Evolutionary conservation across 2,329 filamentous ascomycete genomes (phyloP).

Genomic region (Penicillium sp.): DNA sequence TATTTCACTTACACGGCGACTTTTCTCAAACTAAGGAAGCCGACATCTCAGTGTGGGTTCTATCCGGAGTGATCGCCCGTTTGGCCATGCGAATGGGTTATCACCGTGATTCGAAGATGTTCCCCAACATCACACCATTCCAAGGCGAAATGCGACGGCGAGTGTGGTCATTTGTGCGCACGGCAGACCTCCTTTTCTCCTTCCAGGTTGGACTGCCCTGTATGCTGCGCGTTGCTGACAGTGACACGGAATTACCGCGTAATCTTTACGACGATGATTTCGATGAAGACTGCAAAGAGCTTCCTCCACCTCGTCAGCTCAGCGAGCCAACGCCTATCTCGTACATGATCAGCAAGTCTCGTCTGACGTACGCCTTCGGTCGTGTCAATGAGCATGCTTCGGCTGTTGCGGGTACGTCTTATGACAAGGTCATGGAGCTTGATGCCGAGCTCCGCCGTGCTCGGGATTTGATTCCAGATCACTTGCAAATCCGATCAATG

Average conservation of each 20-base stretch:
- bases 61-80: conserved; percentile 59
- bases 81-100: conserved; percentile 66
- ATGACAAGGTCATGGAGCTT: conserved; percentile 61
- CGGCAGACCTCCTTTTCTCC: conserved; percentile 63
- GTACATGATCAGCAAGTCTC: conserved; percentile 50
- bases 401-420: conserved; percentile 46
- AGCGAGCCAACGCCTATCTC: conserved; percentile 58
- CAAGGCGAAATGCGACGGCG: conserved; percentile 58
- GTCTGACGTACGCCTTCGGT: conserved; percentile 43
- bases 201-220: conserved; percentile 67
- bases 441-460: conserved; percentile 58
- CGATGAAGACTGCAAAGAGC: conserved; percentile 51
- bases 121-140: conserved; percentile 58
- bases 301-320: conserved; percentile 58
- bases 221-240: conserved; percentile 63
- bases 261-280: conserved; percentile 68
- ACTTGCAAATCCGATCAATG: conserved; percentile 72
- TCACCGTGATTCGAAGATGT: conserved; percentile 61
- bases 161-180: conserved; percentile 51
- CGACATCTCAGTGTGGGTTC: conserved; percentile 59
- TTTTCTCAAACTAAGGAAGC: conserved; percentile 59
- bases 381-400: conserved; percentile 45
- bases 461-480: conserved; percentile 69
- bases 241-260: conserved; percentile 59
- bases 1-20: conserved; percentile 62